Evolutionary conservation across 164 flowering plant species (phyloP).

Genomic region (Kalanchoe fedtschenkoi): DNA sequence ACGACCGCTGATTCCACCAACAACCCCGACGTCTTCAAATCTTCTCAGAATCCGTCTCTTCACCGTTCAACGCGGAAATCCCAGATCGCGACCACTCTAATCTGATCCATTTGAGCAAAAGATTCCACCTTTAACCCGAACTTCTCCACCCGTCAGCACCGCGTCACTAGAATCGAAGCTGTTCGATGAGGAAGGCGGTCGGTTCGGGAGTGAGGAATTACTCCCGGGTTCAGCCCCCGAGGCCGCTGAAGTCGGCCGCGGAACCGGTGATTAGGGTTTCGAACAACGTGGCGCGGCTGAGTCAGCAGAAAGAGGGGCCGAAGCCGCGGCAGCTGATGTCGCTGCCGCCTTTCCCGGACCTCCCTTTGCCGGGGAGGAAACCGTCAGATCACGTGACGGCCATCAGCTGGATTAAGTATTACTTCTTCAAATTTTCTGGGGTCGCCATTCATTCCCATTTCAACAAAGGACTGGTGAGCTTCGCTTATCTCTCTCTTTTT

Average conservation of each 20-base stretch:
- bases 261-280: slow-evolving; percentile 46
- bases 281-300: slow-evolving; percentile 55
- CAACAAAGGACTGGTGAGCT: slow-evolving; percentile 69
- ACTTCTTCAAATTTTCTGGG: slow-evolving; percentile 46
- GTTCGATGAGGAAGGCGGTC: not conserved
- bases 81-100: no score
- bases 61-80: no score
- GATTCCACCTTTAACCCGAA: not conserved
- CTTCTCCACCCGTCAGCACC: not conserved
- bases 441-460: slow-evolving; percentile 56
- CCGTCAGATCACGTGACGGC: slow-evolving; percentile 46
- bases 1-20: not conserved
- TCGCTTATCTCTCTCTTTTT: not conserved
- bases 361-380: slow-evolving; percentile 43
- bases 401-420: slow-evolving; percentile 73
- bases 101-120: not conserved
- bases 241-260: slow-evolving; percentile 23
- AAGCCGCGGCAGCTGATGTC: slow-evolving; percentile 79
- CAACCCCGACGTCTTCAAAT: not conserved
- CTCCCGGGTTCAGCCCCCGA: slow-evolving; percentile 40
- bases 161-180: no score
- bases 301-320: slow-evolving; percentile 36
- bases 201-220: slow-evolving; percentile 10
- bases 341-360: slow-evolving; percentile 66
- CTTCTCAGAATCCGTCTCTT: no score